Conservation (phyloP, 2,329 filamentous ascomycete genomes). For the Colletotrichum aenigma region DNA sequence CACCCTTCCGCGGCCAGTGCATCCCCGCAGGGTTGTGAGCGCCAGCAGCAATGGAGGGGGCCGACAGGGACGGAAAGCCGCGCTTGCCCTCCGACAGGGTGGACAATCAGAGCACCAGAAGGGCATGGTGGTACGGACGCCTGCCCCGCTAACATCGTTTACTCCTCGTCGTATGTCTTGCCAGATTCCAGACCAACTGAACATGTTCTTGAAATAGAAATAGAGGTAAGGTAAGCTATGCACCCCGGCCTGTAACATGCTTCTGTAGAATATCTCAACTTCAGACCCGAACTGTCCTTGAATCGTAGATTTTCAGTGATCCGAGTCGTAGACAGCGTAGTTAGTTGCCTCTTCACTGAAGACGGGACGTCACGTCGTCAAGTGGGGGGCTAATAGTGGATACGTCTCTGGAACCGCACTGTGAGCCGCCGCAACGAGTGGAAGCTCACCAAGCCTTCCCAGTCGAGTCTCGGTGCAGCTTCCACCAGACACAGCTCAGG, state of each 20-base stretch:
- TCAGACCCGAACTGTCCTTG: background rate
- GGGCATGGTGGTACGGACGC: background rate
- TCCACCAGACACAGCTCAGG: background rate
- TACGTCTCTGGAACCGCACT: background rate
- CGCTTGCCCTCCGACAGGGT: background rate
- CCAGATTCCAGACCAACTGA: background rate
- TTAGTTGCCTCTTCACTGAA: background rate
- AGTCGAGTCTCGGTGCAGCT: background rate
- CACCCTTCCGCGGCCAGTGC: background rate
- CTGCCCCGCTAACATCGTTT: background rate
- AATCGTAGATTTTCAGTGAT: background rate
- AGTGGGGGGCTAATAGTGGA: background rate
- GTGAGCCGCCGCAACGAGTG: background rate
- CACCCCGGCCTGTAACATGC: background rate
- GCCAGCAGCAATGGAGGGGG: background rate
- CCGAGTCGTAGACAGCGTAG: background rate
- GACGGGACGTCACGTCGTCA: background rate
- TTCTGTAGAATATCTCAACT: background rate
- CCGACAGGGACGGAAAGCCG: background rate
- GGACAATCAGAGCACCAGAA: background rate
- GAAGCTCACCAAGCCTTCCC: constrained; percentile 1
- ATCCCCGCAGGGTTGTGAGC: background rate
- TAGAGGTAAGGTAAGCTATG: background rate
- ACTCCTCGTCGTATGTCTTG: background rate
- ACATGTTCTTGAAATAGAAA: background rate